Evolutionary conservation across 2,329 filamentous ascomycete species (phyloP), one percentile per base, ranked within the genome.

Genomic region (Trichoderma aggressivum): DNA sequence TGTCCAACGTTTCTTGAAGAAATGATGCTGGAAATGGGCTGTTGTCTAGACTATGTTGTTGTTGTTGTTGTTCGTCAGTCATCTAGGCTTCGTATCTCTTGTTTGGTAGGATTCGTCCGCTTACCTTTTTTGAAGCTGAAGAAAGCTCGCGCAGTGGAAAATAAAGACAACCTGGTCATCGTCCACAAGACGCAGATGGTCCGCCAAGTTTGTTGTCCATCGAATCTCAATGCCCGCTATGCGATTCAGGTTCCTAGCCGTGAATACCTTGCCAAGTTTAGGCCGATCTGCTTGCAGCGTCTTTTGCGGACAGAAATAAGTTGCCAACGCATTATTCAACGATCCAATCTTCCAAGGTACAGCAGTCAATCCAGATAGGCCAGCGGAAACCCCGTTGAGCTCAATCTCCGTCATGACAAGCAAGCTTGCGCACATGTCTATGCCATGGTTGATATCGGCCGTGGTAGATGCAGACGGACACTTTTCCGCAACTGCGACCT

Each of bases 111-210:
- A 34, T 34, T 34, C 12, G 4, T 36, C 55, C 62, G 72, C 43
- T 26, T 28, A 74, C 72, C 55, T 72, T 70, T 74, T 58, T 68
- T 80, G 77, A 14, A 73, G 71, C 50, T 79, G 73, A 10, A 84
- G 74, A 55, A 84, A 82, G 0, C 79, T 80, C 0, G 77, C 80
- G 66, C 83, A 79, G 69, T 84, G 80, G 58, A 85, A 85, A 0
- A 85, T 75, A 12, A 77, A 73, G 0, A 84, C 74, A 5, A 74
- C 80, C 0, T 74, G 80, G 61, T 83, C 82, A n/a, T 81, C 79
- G 11, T 83, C 79, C 0, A 74, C 76, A 26, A 84, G 59, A 2
- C 77, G 77, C 2, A 85, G 75, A 72, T 85, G 83, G 67, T 84
- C 81, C 0, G 79, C 74, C 3, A 85, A 71, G 56, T 85, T 84